Evolutionary conservation across 352 stramenopile genomes (phyloP), one percentile per base, ranked within the genome.

Genomic region (Pilasporangium apinafurcum): DNA sequence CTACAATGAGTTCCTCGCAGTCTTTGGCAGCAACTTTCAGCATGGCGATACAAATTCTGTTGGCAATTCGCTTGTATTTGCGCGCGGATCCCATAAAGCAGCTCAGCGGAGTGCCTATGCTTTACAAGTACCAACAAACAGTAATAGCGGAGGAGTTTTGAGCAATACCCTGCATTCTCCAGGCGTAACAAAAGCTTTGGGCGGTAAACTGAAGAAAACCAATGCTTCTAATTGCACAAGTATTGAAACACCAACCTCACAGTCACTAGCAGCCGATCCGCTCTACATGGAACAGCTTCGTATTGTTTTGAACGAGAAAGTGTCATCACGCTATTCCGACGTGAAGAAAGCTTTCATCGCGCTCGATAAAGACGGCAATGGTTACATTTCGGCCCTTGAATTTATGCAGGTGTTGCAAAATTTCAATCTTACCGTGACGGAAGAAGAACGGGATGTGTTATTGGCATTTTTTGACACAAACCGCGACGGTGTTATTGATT

Each of bases 41-140:
- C 70, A 81, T 37, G 65, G 57, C 17, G 76, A 89, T 40, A 67
- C 73, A 13, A 82, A 86, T 38, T 78, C 60, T 13, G 77, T 86
- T 5, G 56, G 73, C 22, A 79, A 72, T 38, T 85, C 77, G 40
- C 62, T 89, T 8, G 55, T 71, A 10, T 61, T 68, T 35, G 66
- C 65, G 40, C 61, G 67, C 8, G 40, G 39, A 8, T 31, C 21
- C 25, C 27, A 31, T 12, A 18, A 31, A 51, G 22, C 21, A 24
- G 29, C 17, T 9, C 12, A 10, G n/a, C 30, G 44, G 1, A 36
- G 25, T 25, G 4, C 20, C 29, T 46, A 12, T 45, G 37, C 2
- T 38, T 48, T 9, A 51, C 57, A 34, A 22, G 43, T 8, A 37
- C 53, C 5, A 34, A 47, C 14, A 51, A 70, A 22, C 1, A 37